These are phyloP conservation scores for Citrus maxima DNA, from an alignment of 345 rosid species.

Conservation along the genomic window DNA sequence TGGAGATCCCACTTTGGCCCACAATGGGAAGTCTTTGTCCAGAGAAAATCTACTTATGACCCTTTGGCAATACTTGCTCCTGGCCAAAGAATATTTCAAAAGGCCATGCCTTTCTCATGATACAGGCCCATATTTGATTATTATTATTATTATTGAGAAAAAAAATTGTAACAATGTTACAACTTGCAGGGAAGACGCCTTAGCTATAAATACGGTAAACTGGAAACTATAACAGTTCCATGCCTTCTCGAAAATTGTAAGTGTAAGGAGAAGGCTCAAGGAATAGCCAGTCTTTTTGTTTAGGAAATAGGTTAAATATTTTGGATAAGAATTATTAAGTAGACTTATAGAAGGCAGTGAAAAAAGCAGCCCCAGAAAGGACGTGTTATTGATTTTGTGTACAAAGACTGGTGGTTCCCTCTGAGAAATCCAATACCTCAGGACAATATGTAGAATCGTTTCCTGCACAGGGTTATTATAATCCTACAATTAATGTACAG, in stretches of 20 bases:
- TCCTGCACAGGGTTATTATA: neutral
- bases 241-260: slow-evolving; percentile 27
- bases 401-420: slow-evolving; percentile 6
- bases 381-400: slow-evolving; percentile 17
- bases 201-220: slow-evolving; percentile 24
- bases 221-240: slow-evolving; percentile 13
- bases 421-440: slow-evolving; percentile 2
- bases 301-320: slow-evolving; percentile 14
- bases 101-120: slow-evolving; percentile 50
- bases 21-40: slow-evolving; percentile 63
- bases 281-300: neutral
- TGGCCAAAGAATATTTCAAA: slow-evolving; percentile 82
- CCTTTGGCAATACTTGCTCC: slow-evolving; percentile 91
- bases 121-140: slow-evolving; percentile 11
- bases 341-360: slow-evolving; percentile 22
- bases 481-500: neutral
- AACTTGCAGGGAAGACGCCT: slow-evolving; percentile 23
- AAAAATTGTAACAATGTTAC: neutral
- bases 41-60: slow-evolving; percentile 73
- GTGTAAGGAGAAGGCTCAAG: slow-evolving; percentile 18
- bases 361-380: slow-evolving; percentile 13
- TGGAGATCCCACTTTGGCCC: slow-evolving; percentile 86
- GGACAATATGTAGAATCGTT: neutral
- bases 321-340: slow-evolving; percentile 15
- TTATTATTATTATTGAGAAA: neutral